A percentile compares a stretch with the other conserved stretches of the same genome.
Evolutionary conservation across 108 stramenopile genomes (phyloP).

Genomic region (Conticribra guillardii): DNA sequence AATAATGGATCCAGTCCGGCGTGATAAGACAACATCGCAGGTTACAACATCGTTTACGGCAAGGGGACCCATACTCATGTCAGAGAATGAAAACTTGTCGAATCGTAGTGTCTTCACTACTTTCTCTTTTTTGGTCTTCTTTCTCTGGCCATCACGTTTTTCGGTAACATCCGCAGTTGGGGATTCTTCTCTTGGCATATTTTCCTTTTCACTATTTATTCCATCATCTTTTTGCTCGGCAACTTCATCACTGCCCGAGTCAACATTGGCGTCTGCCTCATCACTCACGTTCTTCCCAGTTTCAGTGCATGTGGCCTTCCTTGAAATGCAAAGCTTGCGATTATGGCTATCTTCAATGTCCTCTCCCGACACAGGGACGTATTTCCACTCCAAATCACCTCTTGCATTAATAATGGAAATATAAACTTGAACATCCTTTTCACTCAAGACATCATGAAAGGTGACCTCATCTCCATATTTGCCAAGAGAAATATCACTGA

Average conservation of each 20-base stretch:
- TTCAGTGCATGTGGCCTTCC: slow-evolving; percentile 20
- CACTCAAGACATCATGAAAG: slow-evolving; percentile 65
- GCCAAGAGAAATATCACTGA: slow-evolving; percentile 51
- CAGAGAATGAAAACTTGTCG: slow-evolving; percentile 59
- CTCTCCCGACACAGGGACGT: slow-evolving; percentile 24
- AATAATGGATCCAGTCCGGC: slow-evolving; percentile 51
- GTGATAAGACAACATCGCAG: slow-evolving; percentile 62
- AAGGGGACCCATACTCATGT: slow-evolving; percentile 53
- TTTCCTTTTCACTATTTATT: not conserved
- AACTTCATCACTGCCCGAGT: slow-evolving; percentile 1
- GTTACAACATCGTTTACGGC: slow-evolving; percentile 60
- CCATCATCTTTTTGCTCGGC: slow-evolving; percentile 13
- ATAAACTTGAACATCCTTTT: slow-evolving; percentile 63
- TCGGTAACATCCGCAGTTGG: not conserved
- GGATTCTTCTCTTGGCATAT: slow-evolving; percentile 3
- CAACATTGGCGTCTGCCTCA: slow-evolving; percentile 1
- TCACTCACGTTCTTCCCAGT: not conserved
- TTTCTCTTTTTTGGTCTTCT: slow-evolving; percentile 21
- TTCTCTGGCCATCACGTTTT: no score
- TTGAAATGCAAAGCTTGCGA: slow-evolving; percentile 55
- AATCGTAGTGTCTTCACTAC: slow-evolving; percentile 51
- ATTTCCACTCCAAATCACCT: slow-evolving; percentile 46
- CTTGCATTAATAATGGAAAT: slow-evolving; percentile 57
- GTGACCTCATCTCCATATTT: slow-evolving; percentile 54
- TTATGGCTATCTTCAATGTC: slow-evolving; percentile 32